Percentiles rank a stretch among this genome's conserved stretches.
These are phyloP conservation scores for Raffaelea ambrosiae DNA, from an alignment of 2,329 filamentous ascomycete genomes.

Conservation along the genomic window DNA sequence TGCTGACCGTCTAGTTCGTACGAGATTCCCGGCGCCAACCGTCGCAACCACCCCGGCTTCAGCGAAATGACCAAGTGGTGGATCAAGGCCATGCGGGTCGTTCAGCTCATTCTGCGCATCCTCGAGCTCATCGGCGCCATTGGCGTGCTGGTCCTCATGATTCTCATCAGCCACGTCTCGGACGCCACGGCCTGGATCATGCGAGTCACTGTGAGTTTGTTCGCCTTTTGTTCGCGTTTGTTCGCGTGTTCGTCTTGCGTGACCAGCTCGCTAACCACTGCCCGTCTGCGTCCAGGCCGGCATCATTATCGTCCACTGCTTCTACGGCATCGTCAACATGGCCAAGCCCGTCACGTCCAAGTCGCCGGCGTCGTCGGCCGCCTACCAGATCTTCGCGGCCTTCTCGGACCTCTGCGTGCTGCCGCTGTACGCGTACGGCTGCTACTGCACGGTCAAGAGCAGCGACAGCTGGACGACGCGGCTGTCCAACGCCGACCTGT, in stretches of 20 bases:
- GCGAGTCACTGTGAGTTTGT: slow-evolving; percentile 58
- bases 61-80: slow-evolving; percentile 58
- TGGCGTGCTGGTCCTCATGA: slow-evolving; percentile 65
- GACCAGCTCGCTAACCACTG: background rate
- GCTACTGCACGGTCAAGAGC: slow-evolving; percentile 37
- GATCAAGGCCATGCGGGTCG: slow-evolving; percentile 59
- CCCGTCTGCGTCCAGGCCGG: slow-evolving; percentile 68
- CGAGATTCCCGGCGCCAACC: slow-evolving; percentile 53
- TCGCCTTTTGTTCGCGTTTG: background rate
- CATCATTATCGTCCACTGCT: slow-evolving; percentile 60
- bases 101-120: slow-evolving; percentile 61
- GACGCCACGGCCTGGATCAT: slow-evolving; percentile 63
- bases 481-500: slow-evolving; percentile 44
- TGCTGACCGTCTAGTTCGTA: slow-evolving; percentile 40
- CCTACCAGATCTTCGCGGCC: slow-evolving; percentile 79
- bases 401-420: slow-evolving; percentile 56
- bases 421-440: slow-evolving; percentile 48
- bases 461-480: slow-evolving; percentile 57
- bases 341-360: slow-evolving; percentile 60
- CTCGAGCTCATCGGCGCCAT: slow-evolving; percentile 60
- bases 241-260: background rate
- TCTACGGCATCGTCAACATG: slow-evolving; percentile 78
- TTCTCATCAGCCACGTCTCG: slow-evolving; percentile 65
- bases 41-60: slow-evolving; percentile 56
- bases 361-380: slow-evolving; percentile 71